These are phyloP conservation scores for Aureobasidium leucospermi DNA, from an alignment of 2,329 filamentous ascomycete species.

Conservation along the genomic window DNA sequence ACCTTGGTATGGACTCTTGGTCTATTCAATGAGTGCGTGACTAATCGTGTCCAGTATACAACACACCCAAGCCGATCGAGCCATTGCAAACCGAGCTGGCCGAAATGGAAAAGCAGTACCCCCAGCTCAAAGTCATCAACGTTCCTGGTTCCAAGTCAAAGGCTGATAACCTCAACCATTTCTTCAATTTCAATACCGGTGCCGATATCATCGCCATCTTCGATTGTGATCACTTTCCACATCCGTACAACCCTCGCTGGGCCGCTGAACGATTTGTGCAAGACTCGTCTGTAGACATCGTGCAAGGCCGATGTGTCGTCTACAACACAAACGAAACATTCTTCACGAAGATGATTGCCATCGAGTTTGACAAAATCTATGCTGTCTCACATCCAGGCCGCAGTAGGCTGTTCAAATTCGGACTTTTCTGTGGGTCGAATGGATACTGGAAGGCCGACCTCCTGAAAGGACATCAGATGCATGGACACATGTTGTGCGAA, in stretches of 20 bases:
- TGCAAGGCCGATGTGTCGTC: conserved; percentile 43
- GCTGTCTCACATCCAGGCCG: conserved; percentile 44
- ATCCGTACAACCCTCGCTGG: conserved; percentile 43
- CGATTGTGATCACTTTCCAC: conserved; percentile 45
- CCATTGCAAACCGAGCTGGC: conserved; percentile 38
- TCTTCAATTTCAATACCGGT: conserved; percentile 37
- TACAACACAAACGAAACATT: conserved; percentile 40
- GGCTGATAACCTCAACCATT: conserved; percentile 45
- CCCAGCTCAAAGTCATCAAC: conserved; percentile 39
- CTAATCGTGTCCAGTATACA: conserved; percentile 31
- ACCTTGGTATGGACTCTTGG: conserved; percentile 22
- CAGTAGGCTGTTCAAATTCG: conserved; percentile 41
- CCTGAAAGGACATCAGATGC: conserved; percentile 41
- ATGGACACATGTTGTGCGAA: conserved; percentile 44
- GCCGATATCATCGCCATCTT: conserved; percentile 43
- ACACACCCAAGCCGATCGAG: conserved; percentile 41
- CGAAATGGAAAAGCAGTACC: conserved; percentile 30
- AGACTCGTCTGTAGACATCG: conserved; percentile 38
- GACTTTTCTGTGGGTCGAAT: conserved; percentile 44
- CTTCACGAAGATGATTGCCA: conserved; percentile 40
- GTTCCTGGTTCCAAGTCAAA: conserved; percentile 44
- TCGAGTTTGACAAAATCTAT: conserved; percentile 48
- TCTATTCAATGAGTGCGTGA: neutral
- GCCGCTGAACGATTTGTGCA: conserved; percentile 40
- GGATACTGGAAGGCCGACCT: conserved; percentile 42